These are phyloP conservation scores for Nicotiana benthamiana DNA, from an alignment of 257 asterid genomes.

Conservation along the genomic window DNA sequence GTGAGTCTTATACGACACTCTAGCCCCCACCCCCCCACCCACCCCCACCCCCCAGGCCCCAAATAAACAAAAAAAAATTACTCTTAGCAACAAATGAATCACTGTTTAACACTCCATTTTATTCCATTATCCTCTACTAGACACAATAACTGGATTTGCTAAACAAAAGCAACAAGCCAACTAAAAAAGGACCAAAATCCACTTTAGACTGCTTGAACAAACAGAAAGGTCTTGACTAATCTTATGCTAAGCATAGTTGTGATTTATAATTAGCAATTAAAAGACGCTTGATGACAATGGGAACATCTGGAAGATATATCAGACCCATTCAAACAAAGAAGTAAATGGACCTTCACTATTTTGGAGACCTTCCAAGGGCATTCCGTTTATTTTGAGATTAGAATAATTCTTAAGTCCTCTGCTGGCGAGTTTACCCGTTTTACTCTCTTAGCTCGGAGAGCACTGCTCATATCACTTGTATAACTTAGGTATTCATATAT, in stretches of 20 bases:
- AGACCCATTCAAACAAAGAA: not conserved
- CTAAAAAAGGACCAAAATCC: not conserved
- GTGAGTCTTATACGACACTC: too few species aligned
- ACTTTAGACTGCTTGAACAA: not conserved
- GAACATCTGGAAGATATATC: not conserved
- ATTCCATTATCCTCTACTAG: not conserved
- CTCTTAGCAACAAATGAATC: not conserved
- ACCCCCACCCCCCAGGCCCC: too few species aligned
- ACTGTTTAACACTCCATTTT: not conserved
- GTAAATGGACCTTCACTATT: not conserved
- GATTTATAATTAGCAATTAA: not conserved
- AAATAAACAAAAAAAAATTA: too few species aligned
- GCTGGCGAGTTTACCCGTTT: too few species aligned
- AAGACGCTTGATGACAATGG: not conserved
- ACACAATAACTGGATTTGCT: not conserved
- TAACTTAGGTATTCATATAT: not conserved
- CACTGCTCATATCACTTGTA: not conserved
- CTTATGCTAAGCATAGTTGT: not conserved
- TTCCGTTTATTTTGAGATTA: not conserved
- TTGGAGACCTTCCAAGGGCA: not conserved
- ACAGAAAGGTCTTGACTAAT: not conserved
- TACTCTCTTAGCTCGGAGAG: too few species aligned
- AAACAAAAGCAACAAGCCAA: not conserved
- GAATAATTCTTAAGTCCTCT: not conserved
- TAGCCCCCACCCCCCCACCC: too few species aligned